A percentile compares a stretch with the other conserved stretches of the same genome.
phyloP scores from a whole-genome alignment of 345 rosid genomes.

The Dipteronia dyeriana region DNA sequence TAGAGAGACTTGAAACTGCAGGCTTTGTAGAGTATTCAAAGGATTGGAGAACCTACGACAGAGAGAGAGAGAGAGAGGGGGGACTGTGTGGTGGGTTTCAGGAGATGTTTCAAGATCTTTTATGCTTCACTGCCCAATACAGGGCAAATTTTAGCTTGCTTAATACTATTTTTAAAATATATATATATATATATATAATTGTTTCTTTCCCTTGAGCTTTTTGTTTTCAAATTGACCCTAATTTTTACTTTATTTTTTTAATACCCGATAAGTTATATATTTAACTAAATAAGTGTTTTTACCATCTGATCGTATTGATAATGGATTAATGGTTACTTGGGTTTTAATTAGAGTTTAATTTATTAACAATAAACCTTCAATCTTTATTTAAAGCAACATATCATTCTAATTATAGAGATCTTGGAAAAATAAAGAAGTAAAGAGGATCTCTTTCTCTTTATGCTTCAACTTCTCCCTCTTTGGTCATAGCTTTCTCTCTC shows the following conservation, averaged over 20 bases:
- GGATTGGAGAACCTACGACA: conserved; percentile 35
- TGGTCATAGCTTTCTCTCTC: conserved; percentile 14
- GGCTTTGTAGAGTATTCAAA: conserved; percentile 13
- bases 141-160: conserved; percentile 45
- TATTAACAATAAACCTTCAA: too few relatives aligned
- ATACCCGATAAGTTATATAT: too few relatives aligned
- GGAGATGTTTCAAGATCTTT: conserved; percentile 18
- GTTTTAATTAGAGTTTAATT: too few relatives aligned
- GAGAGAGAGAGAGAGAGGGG: conserved; percentile 16
- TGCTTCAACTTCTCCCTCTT: background rate
- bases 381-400: too few relatives aligned
- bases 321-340: too few relatives aligned
- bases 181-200: too few relatives aligned
- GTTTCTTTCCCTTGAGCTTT: background rate
- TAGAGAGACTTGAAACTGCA: background rate
- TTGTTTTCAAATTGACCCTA: background rate
- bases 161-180: conserved; percentile 27
- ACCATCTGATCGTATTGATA: too few relatives aligned
- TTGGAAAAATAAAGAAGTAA: too few relatives aligned
- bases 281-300: too few relatives aligned
- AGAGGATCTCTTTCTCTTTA: background rate
- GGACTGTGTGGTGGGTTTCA: background rate
- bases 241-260: too few relatives aligned
- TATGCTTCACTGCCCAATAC: conserved; percentile 39
- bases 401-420: too few relatives aligned